These are phyloP conservation scores for Toxicodendron radicans DNA, from an alignment of 345 rosid genomes.

Conservation along the genomic window DNA sequence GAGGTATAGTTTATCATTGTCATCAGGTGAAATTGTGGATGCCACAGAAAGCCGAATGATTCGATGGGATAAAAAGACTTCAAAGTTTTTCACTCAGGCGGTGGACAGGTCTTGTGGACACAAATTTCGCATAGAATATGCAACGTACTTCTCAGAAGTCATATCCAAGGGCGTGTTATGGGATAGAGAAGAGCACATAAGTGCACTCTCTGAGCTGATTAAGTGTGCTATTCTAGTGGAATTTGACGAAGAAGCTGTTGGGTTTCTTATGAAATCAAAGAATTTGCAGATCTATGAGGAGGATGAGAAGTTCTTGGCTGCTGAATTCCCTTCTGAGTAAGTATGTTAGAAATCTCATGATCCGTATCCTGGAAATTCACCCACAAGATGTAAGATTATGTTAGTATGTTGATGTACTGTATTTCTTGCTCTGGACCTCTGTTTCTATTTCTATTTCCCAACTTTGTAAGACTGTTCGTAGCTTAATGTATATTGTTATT, in stretches of 20 bases:
- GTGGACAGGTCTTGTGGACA: slow-evolving; percentile 32
- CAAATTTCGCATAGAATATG: slow-evolving; percentile 44
- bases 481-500: too few relatives aligned
- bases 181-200: slow-evolving; percentile 46
- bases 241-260: slow-evolving; percentile 49
- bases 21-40: slow-evolving; percentile 34
- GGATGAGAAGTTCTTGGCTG: slow-evolving; percentile 52
- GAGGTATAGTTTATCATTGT: slow-evolving; percentile 37
- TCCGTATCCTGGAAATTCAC: too few relatives aligned
- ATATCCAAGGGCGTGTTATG: slow-evolving; percentile 55
- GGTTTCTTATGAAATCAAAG: slow-evolving; percentile 55
- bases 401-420: too few relatives aligned
- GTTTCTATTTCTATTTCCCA: too few relatives aligned
- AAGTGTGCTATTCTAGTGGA: slow-evolving; percentile 54
- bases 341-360: background rate
- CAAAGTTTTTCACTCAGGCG: slow-evolving; percentile 46
- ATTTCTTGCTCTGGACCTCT: too few relatives aligned
- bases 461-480: too few relatives aligned
- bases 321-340: slow-evolving; percentile 33
- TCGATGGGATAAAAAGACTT: slow-evolving; percentile 57
- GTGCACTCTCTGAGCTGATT: slow-evolving; percentile 49
- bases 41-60: slow-evolving; percentile 33
- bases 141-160: slow-evolving; percentile 49
- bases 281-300: slow-evolving; percentile 51
- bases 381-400: background rate